Conservation (phyloP, 352 stramenopile genomes). For the Phytophthora aleatoria region DNA sequence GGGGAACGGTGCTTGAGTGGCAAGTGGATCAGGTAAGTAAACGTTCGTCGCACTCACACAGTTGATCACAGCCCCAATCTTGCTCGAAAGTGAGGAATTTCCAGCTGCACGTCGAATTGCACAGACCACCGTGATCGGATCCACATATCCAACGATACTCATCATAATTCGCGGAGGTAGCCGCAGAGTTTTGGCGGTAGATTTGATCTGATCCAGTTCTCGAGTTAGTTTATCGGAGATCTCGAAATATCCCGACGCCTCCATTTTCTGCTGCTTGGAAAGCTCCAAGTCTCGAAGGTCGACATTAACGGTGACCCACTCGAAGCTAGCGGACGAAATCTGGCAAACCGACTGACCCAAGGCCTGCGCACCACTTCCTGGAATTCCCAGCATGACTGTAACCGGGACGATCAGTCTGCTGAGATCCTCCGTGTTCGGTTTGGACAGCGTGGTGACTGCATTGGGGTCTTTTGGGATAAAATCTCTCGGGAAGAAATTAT, state of each 20-base stretch:
- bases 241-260: constrained; percentile 29
- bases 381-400: constrained; percentile 66
- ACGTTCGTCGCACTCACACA: constrained; percentile 61
- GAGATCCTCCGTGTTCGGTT: constrained; percentile 33
- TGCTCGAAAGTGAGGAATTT: constrained; percentile 30
- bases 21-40: constrained; percentile 52
- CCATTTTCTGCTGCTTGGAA: constrained; percentile 32
- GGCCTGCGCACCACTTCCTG: constrained; percentile 50
- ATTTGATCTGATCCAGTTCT: constrained; percentile 27
- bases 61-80: constrained; percentile 53
- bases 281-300: constrained; percentile 38
- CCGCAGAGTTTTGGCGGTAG: constrained; percentile 13
- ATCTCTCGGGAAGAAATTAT: constrained; percentile 53
- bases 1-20: constrained; percentile 47
- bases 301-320: constrained; percentile 49
- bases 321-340: constrained; percentile 47
- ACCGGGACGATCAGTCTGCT: constrained; percentile 51
- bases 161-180: constrained; percentile 58
- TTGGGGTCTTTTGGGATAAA: constrained; percentile 66
- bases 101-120: constrained; percentile 41
- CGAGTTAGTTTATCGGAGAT: constrained; percentile 32
- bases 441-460: constrained; percentile 42
- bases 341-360: constrained; percentile 53
- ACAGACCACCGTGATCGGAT: constrained; percentile 49
- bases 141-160: constrained; percentile 59